These are phyloP conservation scores for Suhomyces taliae DNA, from an alignment of 1,139 yeast species.

Conservation along the genomic window DNA sequence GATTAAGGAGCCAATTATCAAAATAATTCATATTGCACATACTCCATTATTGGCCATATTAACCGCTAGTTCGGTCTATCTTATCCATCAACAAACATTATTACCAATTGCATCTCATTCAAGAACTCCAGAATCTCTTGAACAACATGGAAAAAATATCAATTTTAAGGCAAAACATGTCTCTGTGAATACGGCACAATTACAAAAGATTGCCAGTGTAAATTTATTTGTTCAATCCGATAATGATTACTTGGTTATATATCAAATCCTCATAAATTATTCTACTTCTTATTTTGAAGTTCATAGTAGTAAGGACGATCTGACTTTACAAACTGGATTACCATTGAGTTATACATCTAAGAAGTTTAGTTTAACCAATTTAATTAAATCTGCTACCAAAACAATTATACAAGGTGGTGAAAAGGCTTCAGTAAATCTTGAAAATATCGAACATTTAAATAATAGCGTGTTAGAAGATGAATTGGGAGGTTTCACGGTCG, in stretches of 20 bases:
- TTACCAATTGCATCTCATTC: constrained; percentile 37
- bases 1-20: constrained; percentile 24
- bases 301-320: constrained; percentile 23
- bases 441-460: constrained; percentile 40
- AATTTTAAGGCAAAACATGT: constrained; percentile 29
- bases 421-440: constrained; percentile 25
- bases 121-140: constrained; percentile 31
- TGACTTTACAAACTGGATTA: constrained; percentile 33
- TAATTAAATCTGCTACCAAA: constrained; percentile 39
- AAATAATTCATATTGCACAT: constrained; percentile 31
- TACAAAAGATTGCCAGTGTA: constrained; percentile 27
- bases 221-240: constrained; percentile 40
- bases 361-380: constrained; percentile 28
- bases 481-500: constrained; percentile 26
- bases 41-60: constrained; percentile 36
- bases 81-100: constrained; percentile 33
- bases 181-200: constrained; percentile 26
- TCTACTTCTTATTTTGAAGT: constrained; percentile 36
- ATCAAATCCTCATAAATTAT: constrained; percentile 33
- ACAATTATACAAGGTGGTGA: constrained; percentile 31
- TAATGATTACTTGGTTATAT: constrained; percentile 33
- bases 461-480: constrained; percentile 35
- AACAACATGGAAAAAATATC: constrained; percentile 34
- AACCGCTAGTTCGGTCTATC: constrained; percentile 27
- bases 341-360: constrained; percentile 33